Percentiles rank a stretch among this genome's conserved stretches.
Evolutionary conservation across 306 rosid species (phyloP).

Genomic region (Medicago lupulina): DNA sequence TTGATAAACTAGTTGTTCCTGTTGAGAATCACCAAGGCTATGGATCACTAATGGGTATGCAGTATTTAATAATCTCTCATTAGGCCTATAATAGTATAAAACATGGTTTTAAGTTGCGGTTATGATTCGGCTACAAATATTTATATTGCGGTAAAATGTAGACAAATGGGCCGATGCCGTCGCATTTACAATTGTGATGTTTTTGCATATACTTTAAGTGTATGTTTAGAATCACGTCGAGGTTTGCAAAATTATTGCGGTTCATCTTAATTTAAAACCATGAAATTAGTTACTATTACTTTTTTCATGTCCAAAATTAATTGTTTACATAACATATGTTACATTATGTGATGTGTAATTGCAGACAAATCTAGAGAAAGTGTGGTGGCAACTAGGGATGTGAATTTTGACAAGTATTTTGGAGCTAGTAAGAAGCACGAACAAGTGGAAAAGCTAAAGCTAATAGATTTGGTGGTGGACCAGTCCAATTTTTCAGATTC

Average conservation of each 20-base stretch:
- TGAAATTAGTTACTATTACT: background rate
- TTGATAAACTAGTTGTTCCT: slow-evolving; percentile 23
- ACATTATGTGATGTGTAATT: slow-evolving; percentile 28
- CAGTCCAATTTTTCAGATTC: slow-evolving; percentile 71
- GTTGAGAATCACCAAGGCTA: slow-evolving; percentile 32
- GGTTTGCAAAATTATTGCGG: too few relatives aligned
- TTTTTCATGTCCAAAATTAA: background rate
- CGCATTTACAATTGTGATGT: background rate
- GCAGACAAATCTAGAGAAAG: slow-evolving; percentile 46
- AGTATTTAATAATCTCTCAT: slow-evolving; percentile 18
- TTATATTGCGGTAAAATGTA: background rate
- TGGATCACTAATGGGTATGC: slow-evolving; percentile 54
- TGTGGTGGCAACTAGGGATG: slow-evolving; percentile 25
- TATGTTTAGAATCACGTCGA: too few relatives aligned
- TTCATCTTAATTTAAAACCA: too few relatives aligned
- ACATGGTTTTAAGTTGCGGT: background rate
- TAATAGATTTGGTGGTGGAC: slow-evolving; percentile 51
- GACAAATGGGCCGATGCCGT: background rate
- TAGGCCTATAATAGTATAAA: background rate
- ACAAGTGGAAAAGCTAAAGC: slow-evolving; percentile 32
- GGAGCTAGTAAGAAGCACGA: slow-evolving; percentile 11
- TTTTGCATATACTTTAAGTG: background rate
- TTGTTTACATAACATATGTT: background rate
- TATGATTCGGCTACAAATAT: background rate
- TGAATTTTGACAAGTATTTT: slow-evolving; percentile 42